Evolutionary conservation across 768 basidiomycete species (phyloP).

Genomic region (Boletus subparvulus): DNA sequence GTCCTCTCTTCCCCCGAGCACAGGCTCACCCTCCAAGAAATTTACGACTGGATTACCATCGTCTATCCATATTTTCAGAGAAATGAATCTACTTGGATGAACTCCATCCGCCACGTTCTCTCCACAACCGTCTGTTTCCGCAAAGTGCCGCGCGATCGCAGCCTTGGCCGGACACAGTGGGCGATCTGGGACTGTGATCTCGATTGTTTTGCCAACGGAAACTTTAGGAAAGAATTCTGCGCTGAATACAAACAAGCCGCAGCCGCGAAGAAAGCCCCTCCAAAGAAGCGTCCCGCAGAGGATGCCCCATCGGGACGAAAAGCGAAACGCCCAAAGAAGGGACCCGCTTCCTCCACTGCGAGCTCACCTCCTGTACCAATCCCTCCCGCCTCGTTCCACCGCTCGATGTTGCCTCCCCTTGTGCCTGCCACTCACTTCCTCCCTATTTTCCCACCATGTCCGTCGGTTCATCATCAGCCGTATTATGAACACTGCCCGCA

Average conservation of each 20-base stretch:
- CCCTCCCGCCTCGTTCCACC: conserved; percentile 14
- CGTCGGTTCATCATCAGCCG: conserved; percentile 67
- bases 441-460: conserved; percentile 51
- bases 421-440: conserved; percentile 26
- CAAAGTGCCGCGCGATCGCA: conserved; percentile 75
- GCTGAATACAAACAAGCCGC: conserved; percentile 36
- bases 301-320: conserved; percentile 40
- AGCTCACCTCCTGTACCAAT: conserved; percentile 23
- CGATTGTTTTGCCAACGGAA: conserved; percentile 79
- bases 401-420: conserved; percentile 22
- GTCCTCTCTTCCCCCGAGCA: conserved; percentile 82
- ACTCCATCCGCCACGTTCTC: conserved; percentile 95
- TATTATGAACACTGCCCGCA: conserved; percentile 66
- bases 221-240: conserved; percentile 67
- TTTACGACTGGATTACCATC: conserved; percentile 94
- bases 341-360: conserved; percentile 22
- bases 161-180: conserved; percentile 83
- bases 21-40: conserved; percentile 89
- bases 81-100: conserved; percentile 95
- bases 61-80: conserved; percentile 93
- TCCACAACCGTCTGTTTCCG: conserved; percentile 91
- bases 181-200: conserved; percentile 82
- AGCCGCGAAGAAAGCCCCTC: conserved; percentile 27
- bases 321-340: conserved; percentile 48
- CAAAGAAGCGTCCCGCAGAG: conserved; percentile 43